Conservation (phyloP, 345 rosid genomes). For the Citrus sinensis region DNA sequence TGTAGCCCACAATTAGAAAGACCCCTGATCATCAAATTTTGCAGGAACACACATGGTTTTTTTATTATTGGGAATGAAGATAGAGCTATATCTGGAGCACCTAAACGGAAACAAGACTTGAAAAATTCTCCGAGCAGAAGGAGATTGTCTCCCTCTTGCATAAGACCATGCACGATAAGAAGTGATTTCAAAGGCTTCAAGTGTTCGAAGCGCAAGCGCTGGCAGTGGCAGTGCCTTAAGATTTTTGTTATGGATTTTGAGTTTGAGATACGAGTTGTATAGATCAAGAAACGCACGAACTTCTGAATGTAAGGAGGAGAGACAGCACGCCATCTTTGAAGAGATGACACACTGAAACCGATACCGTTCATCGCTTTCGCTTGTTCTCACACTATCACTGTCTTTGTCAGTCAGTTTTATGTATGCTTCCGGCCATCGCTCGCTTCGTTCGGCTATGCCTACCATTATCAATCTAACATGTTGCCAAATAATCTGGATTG, state of each 20-base stretch:
- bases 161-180: slow-evolving; percentile 30
- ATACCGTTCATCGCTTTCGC: not conserved
- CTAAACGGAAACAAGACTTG: slow-evolving; percentile 34
- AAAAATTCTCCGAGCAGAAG: slow-evolving; percentile 25
- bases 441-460: no score
- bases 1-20: slow-evolving; percentile 33
- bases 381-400: not conserved
- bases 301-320: not conserved
- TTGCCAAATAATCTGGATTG: no score
- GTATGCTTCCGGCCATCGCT: no score
- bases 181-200: slow-evolving; percentile 35
- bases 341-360: not conserved
- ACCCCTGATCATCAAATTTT: slow-evolving; percentile 37
- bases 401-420: no score
- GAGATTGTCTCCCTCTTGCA: not conserved
- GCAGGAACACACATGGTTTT: slow-evolving; percentile 20
- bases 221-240: slow-evolving; percentile 19
- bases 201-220: slow-evolving; percentile 4
- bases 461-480: no score
- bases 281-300: not conserved
- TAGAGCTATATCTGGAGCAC: slow-evolving; percentile 32
- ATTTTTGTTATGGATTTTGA: not conserved
- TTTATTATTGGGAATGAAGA: slow-evolving; percentile 23
- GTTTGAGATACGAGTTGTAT: not conserved
- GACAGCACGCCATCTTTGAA: not conserved